Conservation (phyloP, 139 green algal species). For the Closterium sp. region DNA sequence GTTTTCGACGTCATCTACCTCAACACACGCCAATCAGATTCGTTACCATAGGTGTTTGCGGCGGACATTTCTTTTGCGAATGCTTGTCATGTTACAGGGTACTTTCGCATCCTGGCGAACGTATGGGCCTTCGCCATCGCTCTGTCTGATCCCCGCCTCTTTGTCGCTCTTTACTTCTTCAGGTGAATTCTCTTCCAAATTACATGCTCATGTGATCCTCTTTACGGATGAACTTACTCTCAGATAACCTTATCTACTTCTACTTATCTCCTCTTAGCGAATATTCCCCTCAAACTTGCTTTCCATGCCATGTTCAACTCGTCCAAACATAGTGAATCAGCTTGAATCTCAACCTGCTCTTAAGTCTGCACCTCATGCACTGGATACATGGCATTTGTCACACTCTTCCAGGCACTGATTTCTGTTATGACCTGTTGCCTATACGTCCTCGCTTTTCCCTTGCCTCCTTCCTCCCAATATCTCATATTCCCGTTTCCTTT, state of each 20-base stretch:
- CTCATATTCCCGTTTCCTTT: too few relatives aligned
- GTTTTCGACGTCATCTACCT: not conserved
- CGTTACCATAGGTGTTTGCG: not conserved
- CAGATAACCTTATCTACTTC: not conserved
- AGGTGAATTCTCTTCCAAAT: conserved; percentile 10
- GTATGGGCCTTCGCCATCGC: conserved; percentile 73
- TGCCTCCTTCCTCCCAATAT: not conserved
- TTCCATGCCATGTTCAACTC: too few relatives aligned
- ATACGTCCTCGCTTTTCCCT: not conserved
- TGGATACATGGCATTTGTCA: too few relatives aligned
- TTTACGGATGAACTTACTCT: not conserved
- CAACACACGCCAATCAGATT: too few relatives aligned
- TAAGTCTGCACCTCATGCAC: too few relatives aligned
- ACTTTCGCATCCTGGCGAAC: conserved; percentile 67
- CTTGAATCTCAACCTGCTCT: too few relatives aligned
- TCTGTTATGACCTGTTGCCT: too few relatives aligned
- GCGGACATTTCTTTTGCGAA: not conserved
- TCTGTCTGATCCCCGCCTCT: conserved; percentile 57
- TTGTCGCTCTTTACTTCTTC: conserved; percentile 53
- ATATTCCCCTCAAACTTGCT: too few relatives aligned
- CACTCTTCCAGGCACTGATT: too few relatives aligned
- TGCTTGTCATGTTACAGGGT: conserved; percentile 64
- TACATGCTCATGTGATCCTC: not conserved
- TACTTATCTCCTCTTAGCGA: not conserved
- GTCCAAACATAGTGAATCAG: too few relatives aligned